These are phyloP conservation scores for Nakazawaea molendinolei DNA, from an alignment of 805 yeast species.

Conservation along the genomic window DNA sequence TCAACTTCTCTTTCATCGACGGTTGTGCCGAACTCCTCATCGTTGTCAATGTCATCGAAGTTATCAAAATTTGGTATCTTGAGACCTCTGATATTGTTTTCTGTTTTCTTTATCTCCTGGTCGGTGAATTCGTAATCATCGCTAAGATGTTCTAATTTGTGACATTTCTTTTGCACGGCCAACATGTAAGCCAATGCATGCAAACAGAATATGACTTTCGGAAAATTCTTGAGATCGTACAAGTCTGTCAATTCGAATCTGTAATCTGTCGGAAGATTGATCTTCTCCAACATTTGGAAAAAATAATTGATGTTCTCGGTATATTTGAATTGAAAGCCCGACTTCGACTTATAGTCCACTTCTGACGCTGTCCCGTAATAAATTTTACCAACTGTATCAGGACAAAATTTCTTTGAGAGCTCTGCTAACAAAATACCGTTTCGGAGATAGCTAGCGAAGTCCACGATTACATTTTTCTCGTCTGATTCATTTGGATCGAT, in stretches of 20 bases:
- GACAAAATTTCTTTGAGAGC: constrained; percentile 64
- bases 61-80: constrained; percentile 71
- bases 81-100: constrained; percentile 59
- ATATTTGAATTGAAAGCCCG: constrained; percentile 69
- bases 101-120: constrained; percentile 63
- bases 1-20: constrained; percentile 12
- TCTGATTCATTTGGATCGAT: constrained; percentile 25
- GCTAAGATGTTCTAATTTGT: constrained; percentile 54
- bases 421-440: constrained; percentile 86
- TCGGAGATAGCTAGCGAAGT: constrained; percentile 56
- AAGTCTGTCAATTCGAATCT: constrained; percentile 88
- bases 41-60: constrained; percentile 27
- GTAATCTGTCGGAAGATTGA: constrained; percentile 81
- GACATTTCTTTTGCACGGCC: constrained; percentile 49
- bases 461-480: constrained; percentile 30
- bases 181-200: constrained; percentile 82
- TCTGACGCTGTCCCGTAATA: constrained; percentile 34
- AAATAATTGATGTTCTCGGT: constrained; percentile 89
- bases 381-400: constrained; percentile 52
- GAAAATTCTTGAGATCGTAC: constrained; percentile 86
- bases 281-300: constrained; percentile 58
- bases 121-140: constrained; percentile 58
- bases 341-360: constrained; percentile 21
- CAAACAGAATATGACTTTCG: constrained; percentile 88
- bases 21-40: constrained; percentile 15